These are phyloP conservation scores for Tillandsia fasciculata DNA, from an alignment of 176 grass and related monocot genomes.

Conservation along the genomic window DNA sequence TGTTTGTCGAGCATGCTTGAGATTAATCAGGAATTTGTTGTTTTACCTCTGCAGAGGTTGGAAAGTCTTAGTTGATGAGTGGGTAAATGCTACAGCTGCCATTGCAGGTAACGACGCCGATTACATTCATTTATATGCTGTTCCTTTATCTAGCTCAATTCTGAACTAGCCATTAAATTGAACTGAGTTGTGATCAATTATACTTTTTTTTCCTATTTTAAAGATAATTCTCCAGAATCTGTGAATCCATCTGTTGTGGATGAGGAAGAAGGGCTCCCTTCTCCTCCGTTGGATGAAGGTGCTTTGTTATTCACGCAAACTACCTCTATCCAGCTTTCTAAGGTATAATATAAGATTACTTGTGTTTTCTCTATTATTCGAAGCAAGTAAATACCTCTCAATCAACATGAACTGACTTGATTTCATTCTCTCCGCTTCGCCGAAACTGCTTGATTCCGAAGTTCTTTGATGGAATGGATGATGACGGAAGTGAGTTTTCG, in stretches of 20 bases:
- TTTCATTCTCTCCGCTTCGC: constrained; percentile 26
- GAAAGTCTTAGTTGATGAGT: constrained; percentile 67
- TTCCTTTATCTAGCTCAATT: background rate
- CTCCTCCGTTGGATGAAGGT: constrained; percentile 37
- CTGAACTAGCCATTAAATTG: background rate
- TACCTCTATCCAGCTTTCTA: constrained; percentile 42
- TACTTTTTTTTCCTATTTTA: background rate
- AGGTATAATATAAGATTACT: constrained; percentile 33
- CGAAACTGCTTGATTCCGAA: constrained; percentile 25
- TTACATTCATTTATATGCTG: constrained; percentile 1
- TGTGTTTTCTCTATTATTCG: background rate
- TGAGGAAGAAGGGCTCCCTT: constrained; percentile 43
- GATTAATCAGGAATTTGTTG: constrained; percentile 7
- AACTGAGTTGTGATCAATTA: background rate
- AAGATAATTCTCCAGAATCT: constrained; percentile 59
- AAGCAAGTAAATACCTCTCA: background rate
- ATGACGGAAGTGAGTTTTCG: constrained; percentile 57
- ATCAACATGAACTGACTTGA: constrained; percentile 28
- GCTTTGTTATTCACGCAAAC: constrained; percentile 44
- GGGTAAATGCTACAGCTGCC: constrained; percentile 39
- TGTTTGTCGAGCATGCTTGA: background rate
- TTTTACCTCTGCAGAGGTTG: constrained; percentile 34
- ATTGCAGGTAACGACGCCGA: constrained; percentile 40
- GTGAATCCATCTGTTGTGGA: constrained; percentile 40
- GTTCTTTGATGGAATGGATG: constrained; percentile 54